Conservation (phyloP, 768 basidiomycete species). For the Obba rivulosa region DNA sequence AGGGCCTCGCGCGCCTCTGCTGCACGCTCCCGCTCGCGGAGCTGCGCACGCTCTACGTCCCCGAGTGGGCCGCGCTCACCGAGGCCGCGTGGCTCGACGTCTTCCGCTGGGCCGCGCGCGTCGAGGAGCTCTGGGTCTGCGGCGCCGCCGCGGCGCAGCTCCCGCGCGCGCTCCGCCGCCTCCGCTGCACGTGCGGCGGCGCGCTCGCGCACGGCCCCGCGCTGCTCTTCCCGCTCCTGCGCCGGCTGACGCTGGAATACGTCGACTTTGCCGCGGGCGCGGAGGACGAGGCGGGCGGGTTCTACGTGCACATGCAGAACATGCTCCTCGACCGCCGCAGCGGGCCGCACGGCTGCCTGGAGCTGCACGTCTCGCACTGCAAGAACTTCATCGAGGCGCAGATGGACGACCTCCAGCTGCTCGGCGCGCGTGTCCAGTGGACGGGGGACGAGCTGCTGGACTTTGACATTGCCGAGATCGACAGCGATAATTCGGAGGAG, state of each 20-base stretch:
- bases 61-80: neutral
- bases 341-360: neutral
- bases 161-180: neutral
- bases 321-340: neutral
- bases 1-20: neutral
- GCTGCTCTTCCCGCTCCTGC: neutral
- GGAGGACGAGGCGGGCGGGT: neutral
- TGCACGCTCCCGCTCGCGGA: neutral
- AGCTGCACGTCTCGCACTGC: neutral
- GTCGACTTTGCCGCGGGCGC: constrained; percentile 1
- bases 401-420: neutral
- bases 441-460: constrained; percentile 2
- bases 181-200: neutral
- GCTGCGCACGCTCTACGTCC: neutral
- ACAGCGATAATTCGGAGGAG: constrained; percentile 3
- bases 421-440: neutral
- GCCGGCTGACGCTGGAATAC: neutral
- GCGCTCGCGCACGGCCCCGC: neutral
- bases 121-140: neutral
- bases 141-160: neutral
- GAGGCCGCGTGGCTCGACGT: neutral
- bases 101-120: neutral
- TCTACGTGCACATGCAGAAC: constrained; percentile 3
- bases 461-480: constrained; percentile 1
- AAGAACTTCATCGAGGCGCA: constrained; percentile 4